Base-by-base conservation (phyloP, 1,139 yeast species). In the Yamadazyma atlantica region DNA sequence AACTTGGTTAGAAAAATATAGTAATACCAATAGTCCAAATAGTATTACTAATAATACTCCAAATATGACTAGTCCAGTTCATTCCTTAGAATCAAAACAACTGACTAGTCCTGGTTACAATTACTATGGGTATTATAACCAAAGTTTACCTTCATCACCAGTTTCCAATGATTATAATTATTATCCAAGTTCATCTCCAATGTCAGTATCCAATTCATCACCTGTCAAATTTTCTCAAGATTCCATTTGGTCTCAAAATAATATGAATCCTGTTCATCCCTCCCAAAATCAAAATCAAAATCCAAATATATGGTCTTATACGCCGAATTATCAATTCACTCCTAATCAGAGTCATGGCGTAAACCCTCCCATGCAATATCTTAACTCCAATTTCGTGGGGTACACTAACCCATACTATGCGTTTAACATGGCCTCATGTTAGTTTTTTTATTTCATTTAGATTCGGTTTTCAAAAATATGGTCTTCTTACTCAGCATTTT, bases 1-100 rank as follows among this genome's bases (percentile, higher is more conserved):
- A 27, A 66, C 75, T 17, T 71, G 76, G 77, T 49, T 68, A 41
- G 67, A 61, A 13, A 69, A 67, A 49, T 66, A 65, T 43, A 29
- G 32, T 29, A 4, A 9, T 18, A 11, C 24, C 15, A 18, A 13
- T 12, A 19, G 4, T 4, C 6, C 24, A 4, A 11, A 14, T 11
- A 14, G 18, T 8, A 15, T 16, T 9, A 19, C 29, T 8, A 27
- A 27, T 14, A 13, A 39, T 9, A 13, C 35, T 28, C 28, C 40
- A 4, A 28, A 35, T 9, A 30, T 34, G 13, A 26, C 21, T 36
- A 21, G 23, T 16, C 33, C 40, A 12, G 8, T 19, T 11, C 21
- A 18, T 13, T 25, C 35, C 24, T 11, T 14, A 5, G 26, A 11
- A 13, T 13, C 9, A 21, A 19, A n/a, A 12, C 26, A 8, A 14